Evolutionary conservation across 2,329 filamentous ascomycete species (phyloP), one percentile per base, ranked within the genome.

Genomic region (Sarocladium brachiariae): DNA sequence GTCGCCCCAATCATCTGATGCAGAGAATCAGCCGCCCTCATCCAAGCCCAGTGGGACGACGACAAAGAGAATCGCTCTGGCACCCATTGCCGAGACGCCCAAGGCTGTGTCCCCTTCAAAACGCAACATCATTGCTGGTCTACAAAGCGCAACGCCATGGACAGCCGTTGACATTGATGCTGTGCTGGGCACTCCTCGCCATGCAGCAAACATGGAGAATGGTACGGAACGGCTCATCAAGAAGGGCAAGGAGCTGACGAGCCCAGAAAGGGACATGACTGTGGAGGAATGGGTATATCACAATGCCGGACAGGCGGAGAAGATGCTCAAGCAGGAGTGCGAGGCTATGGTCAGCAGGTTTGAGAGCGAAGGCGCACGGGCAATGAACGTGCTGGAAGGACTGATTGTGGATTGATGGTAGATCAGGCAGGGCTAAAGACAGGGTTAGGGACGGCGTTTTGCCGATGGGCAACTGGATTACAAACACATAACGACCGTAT

Each of bases 201-300:
- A 37, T 31, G 24, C 67, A 13, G 59, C 68, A 11, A 72, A 76
- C 38, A 76, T 77, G 59, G 76, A 84, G 57, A 82, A 80, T 51
- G 66, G 68, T 3, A 70, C 71, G 2, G 70, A 70, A 16, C 66
- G 69, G 9, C 69, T 81, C 23, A 63, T 84, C 14, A 73, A 71
- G 51, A 72, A 76, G 34, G 81, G 80, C 11, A 74, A 74, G 1
- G 78, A 78, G 13, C 69, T 99, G 50, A 85, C 80, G 2, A 86
- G 78, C 50, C 80, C 83, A 0, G 93, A 97, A 71, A 90, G 86
- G 72, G 74, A 78, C 33, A 96, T 99, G 91, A 92, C 84, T 4
- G 89, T 97, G 0, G 89, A 96, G 65, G 84, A 96, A 66, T 99
- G 92, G 89, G 86, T 99, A 34, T 74, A 83, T 52, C 80, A 84